A percentile compares a stretch with the other conserved stretches of the same genome.
phyloP scores from a whole-genome alignment of 768 basidiomycete species.

The Kwoniella shandongensis region DNA sequence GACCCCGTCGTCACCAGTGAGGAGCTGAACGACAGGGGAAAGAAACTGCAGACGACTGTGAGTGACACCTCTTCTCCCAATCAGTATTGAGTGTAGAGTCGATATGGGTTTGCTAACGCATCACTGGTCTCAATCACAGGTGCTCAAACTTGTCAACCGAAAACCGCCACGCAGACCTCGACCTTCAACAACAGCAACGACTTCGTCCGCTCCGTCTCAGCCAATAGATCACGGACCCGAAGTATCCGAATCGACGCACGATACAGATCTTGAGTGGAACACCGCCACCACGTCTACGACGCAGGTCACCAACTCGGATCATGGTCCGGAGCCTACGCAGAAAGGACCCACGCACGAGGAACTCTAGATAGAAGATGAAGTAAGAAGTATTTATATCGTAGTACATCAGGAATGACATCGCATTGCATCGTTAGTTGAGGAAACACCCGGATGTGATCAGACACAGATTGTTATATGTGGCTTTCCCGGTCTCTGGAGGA shows the following conservation, averaged over 20 bases:
- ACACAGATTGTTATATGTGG: too few species aligned
- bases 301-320: slow-evolving; percentile 9
- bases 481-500: too few species aligned
- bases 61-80: slow-evolving; percentile 17
- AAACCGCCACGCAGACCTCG: slow-evolving; percentile 36
- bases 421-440: too few species aligned
- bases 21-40: slow-evolving; percentile 82
- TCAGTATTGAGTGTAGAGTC: background rate
- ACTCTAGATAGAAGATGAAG: slow-evolving; percentile 6
- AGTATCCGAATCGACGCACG: slow-evolving; percentile 6
- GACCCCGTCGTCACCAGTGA: slow-evolving; percentile 81
- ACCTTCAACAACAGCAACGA: slow-evolving; percentile 21
- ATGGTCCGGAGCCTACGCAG: slow-evolving; percentile 7
- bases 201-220: slow-evolving; percentile 10
- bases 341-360: slow-evolving; percentile 27
- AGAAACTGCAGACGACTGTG: slow-evolving; percentile 70
- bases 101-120: too few species aligned
- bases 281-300: slow-evolving; percentile 3
- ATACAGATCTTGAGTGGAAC: background rate
- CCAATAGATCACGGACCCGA: slow-evolving; percentile 18
- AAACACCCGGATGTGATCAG: too few species aligned
- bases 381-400: background rate
- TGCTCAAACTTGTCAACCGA: slow-evolving; percentile 39
- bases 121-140: too few species aligned
- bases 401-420: too few species aligned